Conservation (phyloP, 352 stramenopile genomes). For the Plasmopara muralis region DNA sequence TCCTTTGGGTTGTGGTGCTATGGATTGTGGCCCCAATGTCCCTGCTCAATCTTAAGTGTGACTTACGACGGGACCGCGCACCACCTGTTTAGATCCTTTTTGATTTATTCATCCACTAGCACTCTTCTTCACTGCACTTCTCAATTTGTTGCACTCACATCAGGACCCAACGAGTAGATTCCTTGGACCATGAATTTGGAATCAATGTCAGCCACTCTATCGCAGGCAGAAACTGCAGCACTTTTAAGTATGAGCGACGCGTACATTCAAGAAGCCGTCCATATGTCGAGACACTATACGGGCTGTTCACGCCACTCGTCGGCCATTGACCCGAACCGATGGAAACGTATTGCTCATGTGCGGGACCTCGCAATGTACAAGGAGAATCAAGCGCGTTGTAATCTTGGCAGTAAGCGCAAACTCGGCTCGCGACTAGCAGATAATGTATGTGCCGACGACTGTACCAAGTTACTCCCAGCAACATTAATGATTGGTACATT, state of each 20-base stretch:
- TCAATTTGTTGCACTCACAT: background rate
- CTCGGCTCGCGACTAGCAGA: slow-evolving; percentile 21
- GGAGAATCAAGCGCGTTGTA: slow-evolving; percentile 17
- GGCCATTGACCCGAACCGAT: slow-evolving; percentile 18
- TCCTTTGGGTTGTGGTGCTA: too few species aligned
- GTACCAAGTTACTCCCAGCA: slow-evolving; percentile 17
- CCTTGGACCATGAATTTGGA: background rate
- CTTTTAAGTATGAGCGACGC: slow-evolving; percentile 28
- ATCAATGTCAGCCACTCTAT: slow-evolving; percentile 6
- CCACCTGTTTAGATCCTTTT: background rate
- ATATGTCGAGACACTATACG: slow-evolving; percentile 30
- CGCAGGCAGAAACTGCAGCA: slow-evolving; percentile 19
- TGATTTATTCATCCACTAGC: background rate
- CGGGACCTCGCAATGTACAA: slow-evolving; percentile 25
- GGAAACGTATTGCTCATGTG: slow-evolving; percentile 23
- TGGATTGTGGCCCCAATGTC: too few species aligned
- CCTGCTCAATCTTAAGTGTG: background rate
- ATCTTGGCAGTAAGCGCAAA: slow-evolving; percentile 18
- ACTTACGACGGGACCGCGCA: background rate
- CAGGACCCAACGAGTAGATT: background rate
- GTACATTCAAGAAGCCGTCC: slow-evolving; percentile 27
- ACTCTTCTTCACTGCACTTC: background rate
- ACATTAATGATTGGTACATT: slow-evolving; percentile 29
- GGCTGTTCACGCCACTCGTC: slow-evolving; percentile 13
- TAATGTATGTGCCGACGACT: slow-evolving; percentile 10